Base-by-base conservation (phyloP, 768 basidiomycete species). In the Leccinellum rugosiceps region DNA sequence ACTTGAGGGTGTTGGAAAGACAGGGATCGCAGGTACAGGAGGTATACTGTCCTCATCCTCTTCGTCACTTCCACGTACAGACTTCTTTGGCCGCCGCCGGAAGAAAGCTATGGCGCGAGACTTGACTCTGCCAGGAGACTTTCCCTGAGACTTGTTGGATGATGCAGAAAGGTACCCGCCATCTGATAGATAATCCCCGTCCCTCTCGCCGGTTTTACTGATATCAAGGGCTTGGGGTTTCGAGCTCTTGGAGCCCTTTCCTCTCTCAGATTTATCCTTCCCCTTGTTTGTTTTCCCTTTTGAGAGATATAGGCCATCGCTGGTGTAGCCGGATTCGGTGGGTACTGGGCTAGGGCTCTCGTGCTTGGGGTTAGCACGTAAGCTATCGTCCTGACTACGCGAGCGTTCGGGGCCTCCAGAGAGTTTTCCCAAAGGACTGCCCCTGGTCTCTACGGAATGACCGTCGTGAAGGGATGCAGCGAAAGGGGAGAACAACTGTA, bases 161-260 rank as follows among this genome's bases (percentile, higher is more conserved):
- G 71, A 73, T 2, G 68, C 70, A n/a, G 71, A 72, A 43, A 72
- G 66, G 51, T 72, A 72, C 2, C 70, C 71, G 3, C 71, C 71
- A 17, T 72, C 71, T 13, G 71, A 72, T 1, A 61, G 21, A 41
- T 65, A 68, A 10, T 61, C 71, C 0, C 52, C 58, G 3, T 70
- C 70, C 35, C 56, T 60, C 25, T 63, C 72, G 26, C 55, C 44
- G 11, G 54, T 55, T 47, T 65, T 64, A 44, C 55, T 45, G 7
- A 52, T 45, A 19, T 71, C 68, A 5, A 46, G 53, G 30, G 49
- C 49, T 50, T 64, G 57, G 31, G 62, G 48, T 51, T 63, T 70
- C 11, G 35, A 54, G 15, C 44, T 50, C 55, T 68, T 72, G 46
- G 49, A 61, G 3, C 41, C 31, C 38, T 63, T 72, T 11, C 47